These are phyloP conservation scores for Aspergillus piperis DNA, from an alignment of 2,329 filamentous ascomycete species.

Conservation along the genomic window DNA sequence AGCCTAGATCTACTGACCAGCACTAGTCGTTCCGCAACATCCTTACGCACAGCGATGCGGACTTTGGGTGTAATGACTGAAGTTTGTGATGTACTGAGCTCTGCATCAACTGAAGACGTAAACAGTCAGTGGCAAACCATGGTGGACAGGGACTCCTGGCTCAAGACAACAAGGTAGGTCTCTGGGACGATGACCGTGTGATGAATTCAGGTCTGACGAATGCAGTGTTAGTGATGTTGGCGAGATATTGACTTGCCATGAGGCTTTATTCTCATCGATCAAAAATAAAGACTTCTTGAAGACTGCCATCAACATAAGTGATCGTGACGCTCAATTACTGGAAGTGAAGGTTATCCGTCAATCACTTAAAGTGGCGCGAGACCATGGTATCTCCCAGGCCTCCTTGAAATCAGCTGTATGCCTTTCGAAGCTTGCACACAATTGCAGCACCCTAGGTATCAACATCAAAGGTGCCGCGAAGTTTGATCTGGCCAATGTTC, in stretches of 20 bases:
- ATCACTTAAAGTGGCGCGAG: constrained; percentile 73
- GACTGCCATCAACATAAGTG: constrained; percentile 61
- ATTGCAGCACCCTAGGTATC: constrained; percentile 70
- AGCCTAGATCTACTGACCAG: constrained; percentile 45
- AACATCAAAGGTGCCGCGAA: constrained; percentile 74
- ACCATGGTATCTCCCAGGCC: constrained; percentile 80
- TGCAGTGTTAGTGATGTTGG: constrained; percentile 64
- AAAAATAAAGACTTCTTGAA: constrained; percentile 69
- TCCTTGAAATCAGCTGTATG: constrained; percentile 82
- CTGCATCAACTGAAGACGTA: constrained; percentile 61
- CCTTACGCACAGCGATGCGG: constrained; percentile 60
- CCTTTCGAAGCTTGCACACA: constrained; percentile 72
- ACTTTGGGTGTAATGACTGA: constrained; percentile 75
- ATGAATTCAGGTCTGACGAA: constrained; percentile 16
- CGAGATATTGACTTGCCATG: constrained; percentile 77
- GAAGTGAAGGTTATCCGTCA: constrained; percentile 77
- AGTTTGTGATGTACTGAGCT: constrained; percentile 73
- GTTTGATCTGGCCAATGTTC: constrained; percentile 80
- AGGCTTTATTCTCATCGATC: constrained; percentile 78
- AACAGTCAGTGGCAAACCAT: constrained; percentile 65
- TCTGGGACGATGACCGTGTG: neutral
- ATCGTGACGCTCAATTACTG: constrained; percentile 65
- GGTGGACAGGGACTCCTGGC: constrained; percentile 69
- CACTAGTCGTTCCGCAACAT: constrained; percentile 40
- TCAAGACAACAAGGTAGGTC: constrained; percentile 75